phyloP scores from a whole-genome alignment of 495 filamentous ascomycete species.

The Podospora tetraspora region DNA sequence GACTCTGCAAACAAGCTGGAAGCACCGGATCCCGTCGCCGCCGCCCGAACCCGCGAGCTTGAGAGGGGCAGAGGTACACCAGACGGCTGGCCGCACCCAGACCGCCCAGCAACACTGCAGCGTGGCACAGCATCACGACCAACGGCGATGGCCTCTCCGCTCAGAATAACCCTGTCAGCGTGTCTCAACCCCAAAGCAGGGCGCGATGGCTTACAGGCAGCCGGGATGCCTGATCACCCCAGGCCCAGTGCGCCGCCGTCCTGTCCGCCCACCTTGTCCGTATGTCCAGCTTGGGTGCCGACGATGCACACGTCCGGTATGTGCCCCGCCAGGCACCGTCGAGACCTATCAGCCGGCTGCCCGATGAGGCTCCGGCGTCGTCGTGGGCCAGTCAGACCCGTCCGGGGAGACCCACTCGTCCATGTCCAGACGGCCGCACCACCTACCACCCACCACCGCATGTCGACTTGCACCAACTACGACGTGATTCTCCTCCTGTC shows the following conservation, averaged over 20 bases:
- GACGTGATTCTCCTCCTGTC: constrained; percentile 4
- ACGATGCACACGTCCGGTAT: neutral
- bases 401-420: neutral
- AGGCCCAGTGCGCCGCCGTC: no score
- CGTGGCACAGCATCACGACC: constrained; percentile 6
- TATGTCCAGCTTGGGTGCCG: neutral
- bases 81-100: constrained; percentile 17
- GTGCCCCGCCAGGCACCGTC: neutral
- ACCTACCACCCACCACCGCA: constrained; percentile 1
- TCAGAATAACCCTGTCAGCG: constrained; percentile 1
- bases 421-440: constrained; percentile 8
- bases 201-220: constrained; percentile 1
- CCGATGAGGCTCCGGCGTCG: neutral
- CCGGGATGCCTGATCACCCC: neutral
- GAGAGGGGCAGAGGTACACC: neutral
- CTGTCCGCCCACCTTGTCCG: neutral
- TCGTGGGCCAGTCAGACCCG: neutral
- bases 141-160: constrained; percentile 4
- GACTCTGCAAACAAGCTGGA: neutral
- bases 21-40: neutral
- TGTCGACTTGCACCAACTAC: neutral
- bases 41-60: neutral
- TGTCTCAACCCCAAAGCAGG: constrained; percentile 8
- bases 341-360: neutral
- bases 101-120: constrained; percentile 16